These are phyloP conservation scores for Cunninghamia lanceolata DNA, from an alignment of 75 land plant genomes.

Conservation along the genomic window DNA sequence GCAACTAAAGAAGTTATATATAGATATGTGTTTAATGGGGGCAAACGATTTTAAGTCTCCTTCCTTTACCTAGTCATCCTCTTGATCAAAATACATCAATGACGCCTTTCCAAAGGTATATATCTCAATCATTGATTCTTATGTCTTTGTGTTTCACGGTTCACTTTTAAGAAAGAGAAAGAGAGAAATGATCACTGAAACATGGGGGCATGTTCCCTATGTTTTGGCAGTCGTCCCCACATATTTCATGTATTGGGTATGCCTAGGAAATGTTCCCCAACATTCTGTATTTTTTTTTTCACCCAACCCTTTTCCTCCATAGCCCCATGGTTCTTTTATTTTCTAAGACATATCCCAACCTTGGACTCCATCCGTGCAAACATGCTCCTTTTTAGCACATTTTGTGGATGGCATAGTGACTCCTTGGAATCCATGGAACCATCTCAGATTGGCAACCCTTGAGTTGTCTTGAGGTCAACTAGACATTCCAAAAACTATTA, in stretches of 20 bases:
- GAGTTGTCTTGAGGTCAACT: neutral
- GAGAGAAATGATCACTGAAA: neutral
- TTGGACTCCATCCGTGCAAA: neutral
- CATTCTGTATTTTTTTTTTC: no score
- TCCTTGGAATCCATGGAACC: neutral
- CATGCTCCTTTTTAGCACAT: neutral
- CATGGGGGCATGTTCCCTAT: neutral
- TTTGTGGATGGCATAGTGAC: neutral
- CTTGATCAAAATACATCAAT: neutral
- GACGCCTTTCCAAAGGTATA: neutral
- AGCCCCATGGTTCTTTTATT: no score
- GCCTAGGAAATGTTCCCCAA: neutral
- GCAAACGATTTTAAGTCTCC: neutral
- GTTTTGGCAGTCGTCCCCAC: neutral
- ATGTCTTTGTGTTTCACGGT: neutral
- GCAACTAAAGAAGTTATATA: neutral
- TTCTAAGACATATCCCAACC: neutral
- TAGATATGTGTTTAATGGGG: neutral
- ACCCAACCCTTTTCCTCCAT: no score
- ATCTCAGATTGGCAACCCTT: neutral
- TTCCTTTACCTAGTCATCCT: neutral
- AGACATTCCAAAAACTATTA: neutral
- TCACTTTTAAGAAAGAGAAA: neutral
- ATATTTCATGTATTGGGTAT: neutral
- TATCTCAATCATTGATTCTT: neutral